Conservation (phyloP, 2,329 filamentous ascomycete species). For the Pleoardoris graminearum region DNA sequence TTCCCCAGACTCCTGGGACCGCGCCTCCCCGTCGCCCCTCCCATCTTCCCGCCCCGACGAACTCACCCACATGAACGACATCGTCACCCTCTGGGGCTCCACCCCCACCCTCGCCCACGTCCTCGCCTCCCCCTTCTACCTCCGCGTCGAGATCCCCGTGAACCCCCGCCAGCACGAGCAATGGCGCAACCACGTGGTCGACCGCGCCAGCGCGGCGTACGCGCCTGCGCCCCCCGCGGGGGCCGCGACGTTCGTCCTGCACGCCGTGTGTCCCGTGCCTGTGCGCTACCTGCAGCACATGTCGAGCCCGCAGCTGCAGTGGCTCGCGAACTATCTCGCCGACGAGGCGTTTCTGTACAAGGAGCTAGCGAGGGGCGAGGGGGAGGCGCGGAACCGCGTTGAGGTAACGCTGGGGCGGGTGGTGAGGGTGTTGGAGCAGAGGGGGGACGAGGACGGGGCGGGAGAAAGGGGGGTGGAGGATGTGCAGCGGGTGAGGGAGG, state of each 20-base stretch:
- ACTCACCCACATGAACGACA: background rate
- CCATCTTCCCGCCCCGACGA: background rate
- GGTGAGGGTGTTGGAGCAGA: no score
- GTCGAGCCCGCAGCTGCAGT: background rate
- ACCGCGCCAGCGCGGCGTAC: background rate
- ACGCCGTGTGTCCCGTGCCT: slow-evolving; percentile 3
- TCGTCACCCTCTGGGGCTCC: background rate
- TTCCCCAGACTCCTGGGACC: background rate
- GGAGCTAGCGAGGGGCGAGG: no score
- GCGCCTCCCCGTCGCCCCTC: background rate
- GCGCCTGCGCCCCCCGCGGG: background rate
- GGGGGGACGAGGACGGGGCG: no score
- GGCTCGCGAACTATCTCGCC: background rate
- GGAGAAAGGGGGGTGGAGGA: no score
- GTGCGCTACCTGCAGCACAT: background rate
- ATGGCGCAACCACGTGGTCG: background rate
- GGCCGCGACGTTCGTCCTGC: background rate
- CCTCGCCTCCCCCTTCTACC: background rate
- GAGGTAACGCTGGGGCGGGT: no score
- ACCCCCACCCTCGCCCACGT: background rate
- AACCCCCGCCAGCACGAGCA: slow-evolving; percentile 2
- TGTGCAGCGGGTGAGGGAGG: no score
- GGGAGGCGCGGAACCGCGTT: no score
- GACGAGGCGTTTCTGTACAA: no score
- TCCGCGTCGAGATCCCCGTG: background rate